Percentiles rank a stretch among this genome's conserved stretches.
phyloP scores from a whole-genome alignment of 768 basidiomycete genomes.

The Naganishia onofrii region DNA sequence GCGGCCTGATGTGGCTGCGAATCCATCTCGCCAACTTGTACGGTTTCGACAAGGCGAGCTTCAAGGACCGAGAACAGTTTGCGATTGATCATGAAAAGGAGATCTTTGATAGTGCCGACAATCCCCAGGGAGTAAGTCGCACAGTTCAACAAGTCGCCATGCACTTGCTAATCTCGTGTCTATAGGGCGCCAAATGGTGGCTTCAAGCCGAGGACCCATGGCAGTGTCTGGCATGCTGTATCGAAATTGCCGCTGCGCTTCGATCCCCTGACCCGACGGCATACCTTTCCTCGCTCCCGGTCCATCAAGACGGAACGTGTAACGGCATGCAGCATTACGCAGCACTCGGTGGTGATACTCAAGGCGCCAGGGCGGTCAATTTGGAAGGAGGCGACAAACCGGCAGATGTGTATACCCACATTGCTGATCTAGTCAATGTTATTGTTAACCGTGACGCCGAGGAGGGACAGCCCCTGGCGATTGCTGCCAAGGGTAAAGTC shows the following conservation, averaged over 20 bases:
- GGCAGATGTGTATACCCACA: constrained; percentile 90
- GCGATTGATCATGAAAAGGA: constrained; percentile 69
- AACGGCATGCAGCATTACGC: constrained; percentile 99
- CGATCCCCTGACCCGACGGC: constrained; percentile 63
- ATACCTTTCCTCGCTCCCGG: constrained; percentile 70
- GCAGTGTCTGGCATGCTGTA: constrained; percentile 92
- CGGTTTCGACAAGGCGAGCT: constrained; percentile 90
- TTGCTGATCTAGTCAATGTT: constrained; percentile 79
- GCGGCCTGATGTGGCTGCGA: constrained; percentile 89
- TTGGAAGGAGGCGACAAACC: constrained; percentile 77
- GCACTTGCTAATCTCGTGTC: neutral
- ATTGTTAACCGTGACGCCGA: constrained; percentile 55
- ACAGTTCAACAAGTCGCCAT: neutral
- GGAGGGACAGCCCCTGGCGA: constrained; percentile 57
- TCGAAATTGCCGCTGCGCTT: constrained; percentile 78
- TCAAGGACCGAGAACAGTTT: constrained; percentile 84
- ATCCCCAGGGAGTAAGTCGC: constrained; percentile 67
- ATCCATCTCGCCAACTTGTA: constrained; percentile 90
- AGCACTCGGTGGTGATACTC: constrained; percentile 85
- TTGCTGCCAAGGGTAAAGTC: constrained; percentile 70
- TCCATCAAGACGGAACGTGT: constrained; percentile 98
- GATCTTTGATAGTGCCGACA: constrained; percentile 75
- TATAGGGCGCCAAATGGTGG: constrained; percentile 66
- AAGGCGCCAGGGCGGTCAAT: constrained; percentile 90
- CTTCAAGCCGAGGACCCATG: constrained; percentile 86